phyloP scores from a whole-genome alignment of 179 eudicot genomes.

The Carnegiea gigantea region DNA sequence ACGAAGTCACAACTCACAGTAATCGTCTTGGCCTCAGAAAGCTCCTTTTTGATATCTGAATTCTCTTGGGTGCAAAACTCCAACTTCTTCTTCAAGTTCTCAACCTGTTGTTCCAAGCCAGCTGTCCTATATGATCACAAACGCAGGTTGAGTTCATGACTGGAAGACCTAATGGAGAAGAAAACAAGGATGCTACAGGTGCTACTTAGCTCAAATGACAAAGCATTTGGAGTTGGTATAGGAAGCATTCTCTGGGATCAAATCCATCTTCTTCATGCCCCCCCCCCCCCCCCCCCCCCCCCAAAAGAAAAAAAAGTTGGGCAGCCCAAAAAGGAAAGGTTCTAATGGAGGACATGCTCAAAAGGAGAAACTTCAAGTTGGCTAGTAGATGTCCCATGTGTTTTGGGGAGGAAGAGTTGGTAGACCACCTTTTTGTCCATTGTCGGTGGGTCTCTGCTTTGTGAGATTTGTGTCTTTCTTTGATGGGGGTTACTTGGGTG shows the following conservation, averaged over 20 bases:
- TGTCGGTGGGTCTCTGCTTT: too few relatives aligned
- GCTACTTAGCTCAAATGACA: not conserved
- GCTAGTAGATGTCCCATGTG: too few relatives aligned
- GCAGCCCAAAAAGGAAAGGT: too few relatives aligned
- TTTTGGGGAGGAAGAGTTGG: too few relatives aligned
- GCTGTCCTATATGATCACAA: constrained; percentile 58
- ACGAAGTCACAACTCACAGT: constrained; percentile 48
- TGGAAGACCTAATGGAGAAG: not conserved
- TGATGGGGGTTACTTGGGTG: too few relatives aligned
- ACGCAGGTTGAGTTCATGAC: not conserved
- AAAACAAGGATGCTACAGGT: not conserved
- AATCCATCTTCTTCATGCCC: not conserved
- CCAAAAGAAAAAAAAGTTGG: not conserved
- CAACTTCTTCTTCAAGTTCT: constrained; percentile 69
- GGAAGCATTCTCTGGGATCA: not conserved
- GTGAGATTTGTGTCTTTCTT: too few relatives aligned
- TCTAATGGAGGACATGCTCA: too few relatives aligned
- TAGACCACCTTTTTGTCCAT: too few relatives aligned
- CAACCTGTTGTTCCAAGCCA: constrained; percentile 91
- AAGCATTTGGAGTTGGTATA: not conserved
- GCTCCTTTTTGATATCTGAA: constrained; percentile 78
- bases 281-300: not conserved
- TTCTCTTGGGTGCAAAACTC: constrained; percentile 61
- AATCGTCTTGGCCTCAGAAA: constrained; percentile 82
- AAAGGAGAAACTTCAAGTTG: too few relatives aligned